These are phyloP conservation scores for Kluyveromyces dobzhanskii DNA, from an alignment of 805 yeast species.

Conservation along the genomic window DNA sequence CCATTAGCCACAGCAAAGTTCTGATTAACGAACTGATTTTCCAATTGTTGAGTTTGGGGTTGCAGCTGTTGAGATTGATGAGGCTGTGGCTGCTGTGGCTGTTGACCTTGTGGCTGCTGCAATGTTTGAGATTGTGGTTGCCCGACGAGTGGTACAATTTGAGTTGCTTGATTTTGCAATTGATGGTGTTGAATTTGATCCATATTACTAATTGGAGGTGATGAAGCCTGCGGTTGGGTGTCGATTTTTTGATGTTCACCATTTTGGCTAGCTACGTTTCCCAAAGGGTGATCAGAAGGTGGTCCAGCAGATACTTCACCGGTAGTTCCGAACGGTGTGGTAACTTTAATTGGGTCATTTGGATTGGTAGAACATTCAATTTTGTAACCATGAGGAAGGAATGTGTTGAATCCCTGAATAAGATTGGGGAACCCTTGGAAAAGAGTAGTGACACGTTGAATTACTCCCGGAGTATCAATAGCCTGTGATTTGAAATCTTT, in stretches of 20 bases:
- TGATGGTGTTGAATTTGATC: slow-evolving; percentile 2
- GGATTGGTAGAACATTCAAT: slow-evolving; percentile 89
- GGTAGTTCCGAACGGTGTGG: slow-evolving; percentile 91
- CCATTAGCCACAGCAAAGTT: neutral
- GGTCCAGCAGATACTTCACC: slow-evolving; percentile 22
- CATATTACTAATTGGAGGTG: neutral
- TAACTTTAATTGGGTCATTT: slow-evolving; percentile 84
- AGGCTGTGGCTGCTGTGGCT: slow-evolving; percentile 14
- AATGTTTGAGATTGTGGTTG: neutral
- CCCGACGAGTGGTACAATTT: neutral
- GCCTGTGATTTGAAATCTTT: slow-evolving; percentile 95
- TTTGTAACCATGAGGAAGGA: slow-evolving; percentile 91
- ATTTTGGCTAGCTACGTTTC: neutral
- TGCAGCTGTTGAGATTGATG: slow-evolving; percentile 12
- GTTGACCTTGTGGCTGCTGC: slow-evolving; percentile 10
- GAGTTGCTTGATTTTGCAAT: neutral
- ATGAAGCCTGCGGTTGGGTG: neutral
- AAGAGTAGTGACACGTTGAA: slow-evolving; percentile 84
- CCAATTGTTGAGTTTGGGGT: slow-evolving; percentile 10
- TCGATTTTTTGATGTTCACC: neutral
- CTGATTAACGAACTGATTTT: slow-evolving; percentile 9
- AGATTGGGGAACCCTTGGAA: slow-evolving; percentile 90
- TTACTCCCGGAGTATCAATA: slow-evolving; percentile 97
- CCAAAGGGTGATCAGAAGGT: neutral
- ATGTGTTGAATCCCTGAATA: slow-evolving; percentile 96